phyloP scores from a whole-genome alignment of 2,329 filamentous ascomycete species.

The Trichoderma harzianum region DNA sequence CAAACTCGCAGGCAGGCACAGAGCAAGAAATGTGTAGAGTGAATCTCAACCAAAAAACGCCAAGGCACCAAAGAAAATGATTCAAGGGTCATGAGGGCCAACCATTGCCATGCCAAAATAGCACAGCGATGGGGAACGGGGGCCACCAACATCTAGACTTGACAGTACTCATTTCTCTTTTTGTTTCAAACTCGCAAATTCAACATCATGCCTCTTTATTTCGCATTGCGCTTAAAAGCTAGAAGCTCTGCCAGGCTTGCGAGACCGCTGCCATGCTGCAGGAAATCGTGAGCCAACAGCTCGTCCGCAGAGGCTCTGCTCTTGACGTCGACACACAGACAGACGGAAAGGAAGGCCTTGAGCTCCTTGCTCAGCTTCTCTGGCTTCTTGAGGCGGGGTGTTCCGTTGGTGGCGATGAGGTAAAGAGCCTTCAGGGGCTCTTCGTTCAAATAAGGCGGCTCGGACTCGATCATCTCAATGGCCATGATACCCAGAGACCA shows the following conservation, averaged over 20 bases:
- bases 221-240: constrained; percentile 75
- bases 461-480: constrained; percentile 99
- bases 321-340: constrained; percentile 94
- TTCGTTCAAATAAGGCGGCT: constrained; percentile 96
- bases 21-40: constrained; percentile 16
- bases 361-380: constrained; percentile 97
- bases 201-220: constrained; percentile 40
- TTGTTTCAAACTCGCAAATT: constrained; percentile 10
- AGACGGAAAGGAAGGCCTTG: constrained; percentile 94
- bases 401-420: constrained; percentile 96
- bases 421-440: constrained; percentile 96
- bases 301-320: constrained; percentile 89
- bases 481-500: constrained; percentile 99
- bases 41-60: constrained; percentile 18
- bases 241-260: constrained; percentile 81
- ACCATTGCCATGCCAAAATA: constrained; percentile 7
- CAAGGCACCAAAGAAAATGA: constrained; percentile 16
- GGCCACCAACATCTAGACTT: constrained; percentile 11
- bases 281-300: constrained; percentile 85
- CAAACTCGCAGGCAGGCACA: constrained; percentile 12
- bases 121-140: not conserved
- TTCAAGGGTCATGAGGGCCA: constrained; percentile 11
- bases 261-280: constrained; percentile 85
- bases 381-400: constrained; percentile 93
- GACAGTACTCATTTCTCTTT: constrained; percentile 21